Evolutionary conservation across 305 asterid genomes (phyloP), one percentile per base, ranked within the genome.

Genomic region (Fraxinus sp.): DNA sequence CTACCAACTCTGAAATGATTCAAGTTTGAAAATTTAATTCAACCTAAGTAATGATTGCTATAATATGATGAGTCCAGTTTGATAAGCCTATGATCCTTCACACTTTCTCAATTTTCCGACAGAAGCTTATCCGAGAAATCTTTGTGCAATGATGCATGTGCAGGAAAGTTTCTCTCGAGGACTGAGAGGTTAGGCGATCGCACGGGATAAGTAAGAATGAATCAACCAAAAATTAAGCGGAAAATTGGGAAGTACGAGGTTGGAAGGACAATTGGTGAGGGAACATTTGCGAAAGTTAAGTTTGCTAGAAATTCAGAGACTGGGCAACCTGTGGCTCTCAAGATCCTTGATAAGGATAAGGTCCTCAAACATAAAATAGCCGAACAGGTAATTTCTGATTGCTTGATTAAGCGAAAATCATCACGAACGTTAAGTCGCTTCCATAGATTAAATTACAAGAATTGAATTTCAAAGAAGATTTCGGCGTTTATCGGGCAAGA

Each of bases 191-290:
- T 41, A 35, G 37, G 75, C 52, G 70, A 78, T 20, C 35, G 41
- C 33, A 66, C 57, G 43, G 5, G 70, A 68, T 59, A 28, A 49
- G 11, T 36, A 49, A 79, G 28, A 70, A 95, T 95, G 99, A 95
- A 86, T 88, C 92, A 86, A 28, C 85, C 93, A 0, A 91, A 90
- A 81, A 74, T 90, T 79, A 95, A 92, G 88, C 97, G 98, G 8
- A 91, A 82, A 84, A 92, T 96, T 16, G 99, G 99, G 41, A 91
- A 89, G 88, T 96, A 94, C 83, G 99, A 96, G 86, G 77, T 96
- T 41, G 99, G 99, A 79, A 90, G 98, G 89, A 95, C 99, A 35
- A 91, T 95, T 33, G 99, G 99, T 11, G 99, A 96, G 89, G 99
- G 99, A 74, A 87, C 99, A 79, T 96, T 96, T 87, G 99, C 99